Conservation (phyloP, 1,139 yeast genomes). For the Magnusiomyces suaveolens region DNA sequence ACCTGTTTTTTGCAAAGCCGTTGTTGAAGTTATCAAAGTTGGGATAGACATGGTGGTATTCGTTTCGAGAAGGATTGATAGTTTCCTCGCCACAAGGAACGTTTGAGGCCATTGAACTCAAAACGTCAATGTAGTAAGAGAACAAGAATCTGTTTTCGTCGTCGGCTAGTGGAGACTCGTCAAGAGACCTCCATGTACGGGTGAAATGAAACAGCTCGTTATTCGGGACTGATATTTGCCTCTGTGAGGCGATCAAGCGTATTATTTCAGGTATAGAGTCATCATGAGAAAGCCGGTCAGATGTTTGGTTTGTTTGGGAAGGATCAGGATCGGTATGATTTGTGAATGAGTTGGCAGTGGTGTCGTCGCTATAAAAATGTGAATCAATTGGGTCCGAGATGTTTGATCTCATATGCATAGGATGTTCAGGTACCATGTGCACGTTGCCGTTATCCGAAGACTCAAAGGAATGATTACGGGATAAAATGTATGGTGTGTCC, state of each 20-base stretch:
- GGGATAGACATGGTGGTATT: background rate
- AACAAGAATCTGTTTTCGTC: conserved; percentile 4
- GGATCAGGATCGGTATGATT: background rate
- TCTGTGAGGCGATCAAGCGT: background rate
- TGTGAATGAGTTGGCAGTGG: too few species aligned
- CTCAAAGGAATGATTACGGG: too few species aligned
- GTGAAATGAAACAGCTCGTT: background rate
- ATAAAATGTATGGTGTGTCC: too few species aligned
- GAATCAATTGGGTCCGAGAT: too few species aligned
- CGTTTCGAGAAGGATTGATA: background rate
- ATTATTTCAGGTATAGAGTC: background rate
- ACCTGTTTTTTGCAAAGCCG: background rate
- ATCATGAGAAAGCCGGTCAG: background rate
- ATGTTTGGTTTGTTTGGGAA: background rate
- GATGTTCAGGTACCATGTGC: too few species aligned
- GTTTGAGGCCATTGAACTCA: conserved; percentile 6
- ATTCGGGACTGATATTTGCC: background rate
- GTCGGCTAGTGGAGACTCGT: conserved; percentile 4
- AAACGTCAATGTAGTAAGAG: conserved; percentile 3
- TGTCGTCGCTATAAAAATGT: too few species aligned
- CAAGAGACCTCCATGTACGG: background rate
- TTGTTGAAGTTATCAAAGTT: background rate
- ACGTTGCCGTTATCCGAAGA: too few species aligned
- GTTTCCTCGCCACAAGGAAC: background rate
- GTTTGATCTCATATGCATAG: too few species aligned